Evolutionary conservation across 2,329 filamentous ascomycete species (phyloP).

Genomic region (Ascochyta lentis): DNA sequence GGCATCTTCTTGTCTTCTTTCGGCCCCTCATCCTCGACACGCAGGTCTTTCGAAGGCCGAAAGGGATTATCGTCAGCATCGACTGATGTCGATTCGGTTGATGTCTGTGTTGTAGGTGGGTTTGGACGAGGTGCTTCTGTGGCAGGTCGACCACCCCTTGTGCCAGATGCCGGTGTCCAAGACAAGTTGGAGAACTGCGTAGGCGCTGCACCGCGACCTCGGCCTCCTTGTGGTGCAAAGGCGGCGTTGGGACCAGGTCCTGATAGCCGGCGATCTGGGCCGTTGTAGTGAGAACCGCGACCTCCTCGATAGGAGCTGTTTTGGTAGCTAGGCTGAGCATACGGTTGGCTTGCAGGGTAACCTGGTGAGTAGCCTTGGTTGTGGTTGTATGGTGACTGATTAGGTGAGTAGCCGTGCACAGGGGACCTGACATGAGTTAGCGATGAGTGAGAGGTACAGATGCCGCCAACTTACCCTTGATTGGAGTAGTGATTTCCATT

Average conservation of each 20-base stretch:
- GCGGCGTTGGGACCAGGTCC: slow-evolving; percentile 51
- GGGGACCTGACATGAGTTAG: slow-evolving; percentile 50
- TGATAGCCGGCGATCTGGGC: slow-evolving; percentile 53
- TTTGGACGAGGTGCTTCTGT: slow-evolving; percentile 46
- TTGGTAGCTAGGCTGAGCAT: slow-evolving; percentile 62
- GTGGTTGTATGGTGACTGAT: slow-evolving; percentile 60
- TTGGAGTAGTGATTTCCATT: slow-evolving; percentile 53
- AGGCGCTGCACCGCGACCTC: slow-evolving; percentile 59
- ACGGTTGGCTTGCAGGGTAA: slow-evolving; percentile 61
- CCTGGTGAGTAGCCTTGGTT: slow-evolving; percentile 39
- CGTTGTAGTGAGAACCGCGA: slow-evolving; percentile 64
- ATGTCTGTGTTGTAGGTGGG: slow-evolving; percentile 20
- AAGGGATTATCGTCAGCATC: slow-evolving; percentile 68
- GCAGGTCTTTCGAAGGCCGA: slow-evolving; percentile 68
- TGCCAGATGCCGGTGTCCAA: slow-evolving; percentile 68
- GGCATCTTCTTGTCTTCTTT: slow-evolving; percentile 61
- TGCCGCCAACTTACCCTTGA: slow-evolving; percentile 56
- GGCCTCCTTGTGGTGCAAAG: slow-evolving; percentile 52
- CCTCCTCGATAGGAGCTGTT: slow-evolving; percentile 59
- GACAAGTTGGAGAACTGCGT: slow-evolving; percentile 71
- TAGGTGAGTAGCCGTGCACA: slow-evolving; percentile 64
- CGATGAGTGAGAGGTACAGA: not conserved
- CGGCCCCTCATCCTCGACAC: slow-evolving; percentile 67
- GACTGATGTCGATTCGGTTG: slow-evolving; percentile 42
- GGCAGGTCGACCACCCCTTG: slow-evolving; percentile 58